phyloP scores from a whole-genome alignment of 1,284 basidiomycete species.

The Papiliotrema terrestris region DNA sequence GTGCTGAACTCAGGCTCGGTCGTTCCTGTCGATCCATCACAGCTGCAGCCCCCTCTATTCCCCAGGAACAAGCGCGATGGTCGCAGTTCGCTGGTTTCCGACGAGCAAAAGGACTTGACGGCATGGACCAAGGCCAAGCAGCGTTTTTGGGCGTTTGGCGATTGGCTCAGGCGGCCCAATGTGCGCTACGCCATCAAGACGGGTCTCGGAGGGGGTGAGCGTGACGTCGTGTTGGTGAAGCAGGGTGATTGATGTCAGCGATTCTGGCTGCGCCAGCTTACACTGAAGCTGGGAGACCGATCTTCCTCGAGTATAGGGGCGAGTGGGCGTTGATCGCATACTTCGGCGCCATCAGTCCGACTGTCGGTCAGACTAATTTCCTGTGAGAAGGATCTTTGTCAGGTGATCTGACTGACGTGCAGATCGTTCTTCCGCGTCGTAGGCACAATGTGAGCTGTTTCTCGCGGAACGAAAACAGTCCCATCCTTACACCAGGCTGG shows the following conservation, averaged over 20 bases:
- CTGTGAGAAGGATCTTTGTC: constrained; percentile 55
- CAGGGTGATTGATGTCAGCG: constrained; percentile 49
- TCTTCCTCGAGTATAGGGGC: constrained; percentile 75
- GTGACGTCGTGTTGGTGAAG: neutral
- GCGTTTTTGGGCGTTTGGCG: constrained; percentile 70
- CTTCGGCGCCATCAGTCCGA: constrained; percentile 84
- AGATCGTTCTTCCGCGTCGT: constrained; percentile 62
- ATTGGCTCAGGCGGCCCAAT: constrained; percentile 67
- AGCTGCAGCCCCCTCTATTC: constrained; percentile 62
- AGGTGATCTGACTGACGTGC: neutral
- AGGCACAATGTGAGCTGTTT: constrained; percentile 67
- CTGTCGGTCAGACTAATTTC: constrained; percentile 75
- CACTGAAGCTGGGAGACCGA: constrained; percentile 68
- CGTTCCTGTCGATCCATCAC: constrained; percentile 57
- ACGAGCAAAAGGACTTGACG: constrained; percentile 51
- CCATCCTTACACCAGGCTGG: constrained; percentile 55
- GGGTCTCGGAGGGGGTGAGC: constrained; percentile 52
- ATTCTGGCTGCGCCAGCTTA: constrained; percentile 82
- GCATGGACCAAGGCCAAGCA: constrained; percentile 61
- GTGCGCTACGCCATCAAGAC: constrained; percentile 85
- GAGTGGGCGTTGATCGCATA: constrained; percentile 95
- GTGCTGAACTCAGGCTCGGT: constrained; percentile 56
- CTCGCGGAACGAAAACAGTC: neutral
- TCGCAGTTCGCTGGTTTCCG: constrained; percentile 74
- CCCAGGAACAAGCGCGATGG: constrained; percentile 78